These are phyloP conservation scores for Cyclotella choctawhatcheeana DNA, from an alignment of 108 stramenopile species.

Conservation along the genomic window DNA sequence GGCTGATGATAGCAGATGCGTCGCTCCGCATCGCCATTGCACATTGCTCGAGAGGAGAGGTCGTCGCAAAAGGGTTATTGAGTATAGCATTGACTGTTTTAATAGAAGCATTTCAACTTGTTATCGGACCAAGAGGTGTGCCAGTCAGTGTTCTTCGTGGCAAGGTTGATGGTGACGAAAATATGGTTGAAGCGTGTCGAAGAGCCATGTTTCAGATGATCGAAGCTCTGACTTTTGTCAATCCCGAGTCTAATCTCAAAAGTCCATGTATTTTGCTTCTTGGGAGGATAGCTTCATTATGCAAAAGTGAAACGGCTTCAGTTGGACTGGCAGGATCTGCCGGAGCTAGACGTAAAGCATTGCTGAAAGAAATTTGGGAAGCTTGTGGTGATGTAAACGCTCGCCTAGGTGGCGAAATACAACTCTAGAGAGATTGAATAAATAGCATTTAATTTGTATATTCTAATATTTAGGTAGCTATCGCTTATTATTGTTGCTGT, in stretches of 20 bases:
- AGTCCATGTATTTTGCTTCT: slow-evolving; percentile 53
- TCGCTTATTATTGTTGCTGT: not conserved
- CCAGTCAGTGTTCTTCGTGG: slow-evolving; percentile 76
- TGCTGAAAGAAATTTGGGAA: slow-evolving; percentile 74
- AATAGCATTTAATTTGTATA: not conserved
- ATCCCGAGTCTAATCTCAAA: slow-evolving; percentile 35
- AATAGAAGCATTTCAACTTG: slow-evolving; percentile 65
- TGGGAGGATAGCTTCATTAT: slow-evolving; percentile 62
- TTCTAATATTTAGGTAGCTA: not conserved
- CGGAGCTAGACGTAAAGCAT: slow-evolving; percentile 59
- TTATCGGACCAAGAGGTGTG: slow-evolving; percentile 74
- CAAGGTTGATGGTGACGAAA: slow-evolving; percentile 56
- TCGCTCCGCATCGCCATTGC: slow-evolving; percentile 62
- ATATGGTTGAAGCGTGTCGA: slow-evolving; percentile 63
- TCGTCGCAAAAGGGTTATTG: slow-evolving; percentile 48
- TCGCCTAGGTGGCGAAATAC: slow-evolving; percentile 17
- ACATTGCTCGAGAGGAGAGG: slow-evolving; percentile 58
- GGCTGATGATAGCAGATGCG: slow-evolving; percentile 64
- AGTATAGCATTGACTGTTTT: slow-evolving; percentile 56
- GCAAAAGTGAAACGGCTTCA: slow-evolving; percentile 65
- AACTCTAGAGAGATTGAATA: slow-evolving; percentile 9
- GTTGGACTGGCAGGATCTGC: slow-evolving; percentile 57
- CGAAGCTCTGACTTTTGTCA: slow-evolving; percentile 47
- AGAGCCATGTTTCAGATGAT: slow-evolving; percentile 72
- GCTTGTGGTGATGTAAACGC: slow-evolving; percentile 16